phyloP scores from a whole-genome alignment of 495 filamentous ascomycete genomes.

The Lichenothelia convexa region DNA sequence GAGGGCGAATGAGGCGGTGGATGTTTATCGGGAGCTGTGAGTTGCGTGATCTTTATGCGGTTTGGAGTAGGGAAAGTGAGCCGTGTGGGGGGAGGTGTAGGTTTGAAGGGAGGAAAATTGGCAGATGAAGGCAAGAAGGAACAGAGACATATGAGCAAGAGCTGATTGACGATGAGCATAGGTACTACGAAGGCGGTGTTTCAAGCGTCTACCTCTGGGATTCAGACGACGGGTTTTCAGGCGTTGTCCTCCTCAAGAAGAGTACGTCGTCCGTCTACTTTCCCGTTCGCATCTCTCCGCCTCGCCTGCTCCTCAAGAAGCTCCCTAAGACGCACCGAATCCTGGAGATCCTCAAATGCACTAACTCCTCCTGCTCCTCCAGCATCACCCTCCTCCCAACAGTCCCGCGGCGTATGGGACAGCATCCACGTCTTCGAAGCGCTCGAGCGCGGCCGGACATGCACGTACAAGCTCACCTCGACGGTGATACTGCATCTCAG shows the following conservation, averaged over 20 bases:
- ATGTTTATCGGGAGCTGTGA: conserved; percentile 81
- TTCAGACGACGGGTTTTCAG: conserved; percentile 93
- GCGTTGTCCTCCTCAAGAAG: conserved; percentile 90
- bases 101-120: no score
- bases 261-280: conserved; percentile 27
- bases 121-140: no score
- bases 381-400: conserved; percentile 12
- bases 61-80: no score
- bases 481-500: conserved; percentile 87
- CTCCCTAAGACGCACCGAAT: no score
- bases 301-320: no score
- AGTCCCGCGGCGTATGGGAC: conserved; percentile 80
- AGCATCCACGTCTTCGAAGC: conserved; percentile 98
- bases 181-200: conserved; percentile 91
- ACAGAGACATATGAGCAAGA: no score
- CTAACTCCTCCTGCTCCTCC: no score
- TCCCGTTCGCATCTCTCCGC: no score
- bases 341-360: no score
- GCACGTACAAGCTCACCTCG: conserved; percentile 93
- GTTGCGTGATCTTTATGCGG: no score
- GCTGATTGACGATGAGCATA: conserved; percentile 6
- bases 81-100: no score
- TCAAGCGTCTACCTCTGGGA: conserved; percentile 97
- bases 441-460: conserved; percentile 69
- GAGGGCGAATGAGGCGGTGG: conserved; percentile 84